These are phyloP conservation scores for Dioscorea zingiberensis DNA, from an alignment of 106 monocot genomes.

Conservation along the genomic window DNA sequence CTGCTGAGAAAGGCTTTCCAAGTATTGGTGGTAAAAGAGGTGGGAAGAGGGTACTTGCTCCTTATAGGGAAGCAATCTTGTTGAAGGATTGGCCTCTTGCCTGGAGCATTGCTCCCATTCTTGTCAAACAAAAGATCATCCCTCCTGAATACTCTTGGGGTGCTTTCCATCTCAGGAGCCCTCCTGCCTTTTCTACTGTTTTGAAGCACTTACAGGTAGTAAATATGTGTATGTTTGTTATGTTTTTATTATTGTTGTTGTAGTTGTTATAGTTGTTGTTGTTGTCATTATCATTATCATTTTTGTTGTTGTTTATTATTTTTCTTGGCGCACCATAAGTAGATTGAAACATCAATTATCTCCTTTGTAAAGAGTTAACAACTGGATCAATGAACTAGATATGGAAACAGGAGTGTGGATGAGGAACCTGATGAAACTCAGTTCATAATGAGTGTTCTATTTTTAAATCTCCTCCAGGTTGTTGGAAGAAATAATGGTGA, in stretches of 20 bases:
- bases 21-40: constrained; percentile 90
- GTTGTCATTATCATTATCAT: background rate
- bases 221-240: background rate
- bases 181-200: constrained; percentile 79
- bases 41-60: constrained; percentile 68
- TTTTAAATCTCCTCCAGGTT: constrained; percentile 28
- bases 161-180: constrained; percentile 81
- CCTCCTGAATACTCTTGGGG: constrained; percentile 98
- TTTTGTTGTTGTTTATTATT: too few relatives aligned
- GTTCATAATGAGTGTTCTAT: background rate
- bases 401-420: too few relatives aligned
- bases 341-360: too few relatives aligned
- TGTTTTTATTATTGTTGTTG: background rate
- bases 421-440: too few relatives aligned
- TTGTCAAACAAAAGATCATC: constrained; percentile 54
- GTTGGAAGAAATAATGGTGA: constrained; percentile 95
- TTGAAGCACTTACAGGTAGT: constrained; percentile 88
- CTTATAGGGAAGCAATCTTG: constrained; percentile 75
- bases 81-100: constrained; percentile 93
- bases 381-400: too few relatives aligned
- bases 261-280: background rate
- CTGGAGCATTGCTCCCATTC: constrained; percentile 91
- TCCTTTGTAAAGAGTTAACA: too few relatives aligned
- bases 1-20: constrained; percentile 93
- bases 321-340: too few relatives aligned